Evolutionary conservation across 2,329 filamentous ascomycete species (phyloP).

Genomic region (Laburnicola sp.): DNA sequence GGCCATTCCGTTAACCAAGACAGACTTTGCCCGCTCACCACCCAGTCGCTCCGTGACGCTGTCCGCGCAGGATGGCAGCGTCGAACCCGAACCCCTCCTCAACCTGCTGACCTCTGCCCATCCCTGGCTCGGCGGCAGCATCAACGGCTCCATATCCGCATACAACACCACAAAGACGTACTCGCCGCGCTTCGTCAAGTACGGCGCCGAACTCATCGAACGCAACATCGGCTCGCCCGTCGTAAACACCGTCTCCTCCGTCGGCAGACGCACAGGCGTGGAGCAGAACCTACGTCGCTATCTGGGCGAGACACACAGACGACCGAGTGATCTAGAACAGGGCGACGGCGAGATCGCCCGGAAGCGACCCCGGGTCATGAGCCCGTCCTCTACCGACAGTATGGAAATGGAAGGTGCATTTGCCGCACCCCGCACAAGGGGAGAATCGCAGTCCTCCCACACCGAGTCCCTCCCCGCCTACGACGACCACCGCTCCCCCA

Average conservation of each 20-base stretch:
- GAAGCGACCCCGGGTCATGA: slow-evolving; percentile 51
- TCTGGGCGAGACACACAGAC: slow-evolving; percentile 60
- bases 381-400: slow-evolving; percentile 34
- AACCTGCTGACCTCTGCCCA: slow-evolving; percentile 87
- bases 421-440: slow-evolving; percentile 42
- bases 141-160: slow-evolving; percentile 79
- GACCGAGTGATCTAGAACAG: slow-evolving; percentile 56
- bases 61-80: slow-evolving; percentile 42
- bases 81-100: slow-evolving; percentile 75
- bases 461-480: slow-evolving; percentile 81
- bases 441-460: slow-evolving; percentile 67
- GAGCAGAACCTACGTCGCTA: slow-evolving; percentile 87
- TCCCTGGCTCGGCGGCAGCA: slow-evolving; percentile 80
- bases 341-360: slow-evolving; percentile 42
- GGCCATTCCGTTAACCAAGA: slow-evolving; percentile 12
- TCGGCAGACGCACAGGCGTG: slow-evolving; percentile 82
- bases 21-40: slow-evolving; percentile 51
- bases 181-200: slow-evolving; percentile 80
- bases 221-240: slow-evolving; percentile 80
- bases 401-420: slow-evolving; percentile 55
- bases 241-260: slow-evolving; percentile 81
- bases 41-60: slow-evolving; percentile 37
- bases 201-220: slow-evolving; percentile 89
- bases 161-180: slow-evolving; percentile 90
- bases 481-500: slow-evolving; percentile 74